Evolutionary conservation across 2,329 filamentous ascomycete species (phyloP).

Genomic region (Claviceps sp.): DNA sequence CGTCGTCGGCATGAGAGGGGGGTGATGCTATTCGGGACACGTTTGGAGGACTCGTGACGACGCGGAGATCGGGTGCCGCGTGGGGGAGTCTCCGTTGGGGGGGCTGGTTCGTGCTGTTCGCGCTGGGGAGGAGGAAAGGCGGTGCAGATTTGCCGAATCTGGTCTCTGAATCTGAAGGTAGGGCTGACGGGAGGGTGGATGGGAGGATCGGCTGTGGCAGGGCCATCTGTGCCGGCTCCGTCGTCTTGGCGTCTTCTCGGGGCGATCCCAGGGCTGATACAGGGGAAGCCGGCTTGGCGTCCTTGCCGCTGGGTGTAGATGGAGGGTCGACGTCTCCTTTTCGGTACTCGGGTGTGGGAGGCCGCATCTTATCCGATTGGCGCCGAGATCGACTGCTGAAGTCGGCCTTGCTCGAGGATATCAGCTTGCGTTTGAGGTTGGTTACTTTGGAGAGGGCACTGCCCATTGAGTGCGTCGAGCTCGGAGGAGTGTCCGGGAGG

Average conservation of each 20-base stretch:
- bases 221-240: constrained; percentile 2
- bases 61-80: constrained; percentile 11
- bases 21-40: constrained; percentile 4
- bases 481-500: constrained; percentile 4
- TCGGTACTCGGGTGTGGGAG: constrained; percentile 37
- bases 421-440: constrained; percentile 14
- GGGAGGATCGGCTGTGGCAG: constrained; percentile 6
- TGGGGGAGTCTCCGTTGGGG: constrained; percentile 15
- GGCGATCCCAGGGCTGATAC: constrained; percentile 29
- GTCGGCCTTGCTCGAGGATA: constrained; percentile 1
- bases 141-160: neutral
- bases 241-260: constrained; percentile 7
- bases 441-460: constrained; percentile 19
- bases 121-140: too few relatives aligned
- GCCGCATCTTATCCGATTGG: constrained; percentile 18
- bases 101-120: constrained; percentile 8
- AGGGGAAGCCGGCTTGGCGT: constrained; percentile 31
- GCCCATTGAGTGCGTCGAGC: constrained; percentile 17
- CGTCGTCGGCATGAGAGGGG: neutral
- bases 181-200: neutral
- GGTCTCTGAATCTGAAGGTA: neutral
- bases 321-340: constrained; percentile 24
- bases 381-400: neutral
- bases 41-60: constrained; percentile 12
- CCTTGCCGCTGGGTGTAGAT: constrained; percentile 20